Evolutionary conservation across 2,329 filamentous ascomycete genomes (phyloP).

Genomic region (Calonectria pseudoturangicola): DNA sequence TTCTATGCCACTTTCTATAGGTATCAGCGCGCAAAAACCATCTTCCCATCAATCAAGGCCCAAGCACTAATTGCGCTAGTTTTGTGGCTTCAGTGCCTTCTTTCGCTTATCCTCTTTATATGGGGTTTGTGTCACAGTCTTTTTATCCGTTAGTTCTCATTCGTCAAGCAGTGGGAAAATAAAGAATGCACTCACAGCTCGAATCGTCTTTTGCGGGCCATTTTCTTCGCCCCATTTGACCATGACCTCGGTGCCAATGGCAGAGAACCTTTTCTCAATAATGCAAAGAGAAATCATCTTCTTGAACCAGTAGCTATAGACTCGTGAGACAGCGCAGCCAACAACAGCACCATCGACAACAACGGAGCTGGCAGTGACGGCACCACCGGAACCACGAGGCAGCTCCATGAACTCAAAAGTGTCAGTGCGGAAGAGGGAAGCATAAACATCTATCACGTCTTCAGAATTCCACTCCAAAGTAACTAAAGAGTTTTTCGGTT

Average conservation of each 20-base stretch:
- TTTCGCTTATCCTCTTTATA: slow-evolving; percentile 6
- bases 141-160: not conserved
- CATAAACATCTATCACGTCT: not conserved
- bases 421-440: slow-evolving; percentile 2
- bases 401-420: slow-evolving; percentile 8
- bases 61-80: no score
- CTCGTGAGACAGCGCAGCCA: slow-evolving; percentile 5
- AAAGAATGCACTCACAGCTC: not conserved
- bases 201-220: not conserved
- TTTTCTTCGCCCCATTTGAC: not conserved
- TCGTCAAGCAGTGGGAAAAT: not conserved
- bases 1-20: no score
- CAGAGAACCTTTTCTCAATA: not conserved
- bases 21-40: no score
- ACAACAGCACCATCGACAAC: not conserved
- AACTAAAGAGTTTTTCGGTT: not conserved
- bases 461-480: slow-evolving; percentile 9
- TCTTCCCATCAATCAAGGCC: no score
- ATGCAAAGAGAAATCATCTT: slow-evolving; percentile 15
- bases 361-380: slow-evolving; percentile 2
- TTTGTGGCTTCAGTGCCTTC: not conserved
- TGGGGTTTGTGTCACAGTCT: not conserved
- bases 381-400: not conserved
- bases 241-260: slow-evolving; percentile 7
- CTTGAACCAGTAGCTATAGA: slow-evolving; percentile 22